phyloP scores from a whole-genome alignment of 2,329 filamentous ascomycete genomes.

The Myriangium duriaei region DNA sequence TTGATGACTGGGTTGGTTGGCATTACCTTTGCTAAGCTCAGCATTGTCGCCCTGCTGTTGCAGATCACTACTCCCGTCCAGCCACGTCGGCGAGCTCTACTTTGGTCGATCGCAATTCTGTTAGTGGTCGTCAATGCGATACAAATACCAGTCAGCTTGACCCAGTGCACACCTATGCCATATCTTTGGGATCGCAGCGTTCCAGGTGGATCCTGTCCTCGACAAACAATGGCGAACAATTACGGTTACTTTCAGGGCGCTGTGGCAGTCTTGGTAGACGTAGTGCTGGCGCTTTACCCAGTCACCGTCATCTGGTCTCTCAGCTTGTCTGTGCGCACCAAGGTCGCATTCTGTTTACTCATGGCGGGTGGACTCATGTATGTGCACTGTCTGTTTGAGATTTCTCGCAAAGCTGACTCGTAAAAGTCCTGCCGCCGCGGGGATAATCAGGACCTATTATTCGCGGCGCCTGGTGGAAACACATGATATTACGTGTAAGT shows the following conservation, averaged over 20 bases:
- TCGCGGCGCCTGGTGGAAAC: background rate
- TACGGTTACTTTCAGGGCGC: constrained; percentile 7
- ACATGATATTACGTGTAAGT: background rate
- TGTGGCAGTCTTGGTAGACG: background rate
- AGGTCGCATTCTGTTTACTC: constrained; percentile 6
- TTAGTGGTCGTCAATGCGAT: background rate
- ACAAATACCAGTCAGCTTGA: constrained; percentile 2
- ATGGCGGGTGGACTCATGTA: constrained; percentile 6
- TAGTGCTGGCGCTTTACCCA: constrained; percentile 6
- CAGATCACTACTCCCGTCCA: background rate
- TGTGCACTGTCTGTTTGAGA: too few species aligned
- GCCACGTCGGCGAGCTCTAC: background rate
- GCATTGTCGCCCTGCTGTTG: constrained; percentile 4
- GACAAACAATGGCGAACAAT: constrained; percentile 1
- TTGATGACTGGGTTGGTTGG: background rate
- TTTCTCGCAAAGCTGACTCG: too few species aligned
- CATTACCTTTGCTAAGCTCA: constrained; percentile 3
- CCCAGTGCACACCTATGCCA: constrained; percentile 1
- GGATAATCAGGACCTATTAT: background rate
- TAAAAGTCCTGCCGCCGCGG: background rate
- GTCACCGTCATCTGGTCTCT: constrained; percentile 6
- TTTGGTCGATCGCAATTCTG: background rate
- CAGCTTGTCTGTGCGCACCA: background rate
- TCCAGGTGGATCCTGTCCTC: constrained; percentile 2
- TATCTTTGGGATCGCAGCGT: constrained; percentile 3